These are phyloP conservation scores for Yamadazyma dushanensis DNA, from an alignment of 1,139 yeast species.

Conservation along the genomic window DNA sequence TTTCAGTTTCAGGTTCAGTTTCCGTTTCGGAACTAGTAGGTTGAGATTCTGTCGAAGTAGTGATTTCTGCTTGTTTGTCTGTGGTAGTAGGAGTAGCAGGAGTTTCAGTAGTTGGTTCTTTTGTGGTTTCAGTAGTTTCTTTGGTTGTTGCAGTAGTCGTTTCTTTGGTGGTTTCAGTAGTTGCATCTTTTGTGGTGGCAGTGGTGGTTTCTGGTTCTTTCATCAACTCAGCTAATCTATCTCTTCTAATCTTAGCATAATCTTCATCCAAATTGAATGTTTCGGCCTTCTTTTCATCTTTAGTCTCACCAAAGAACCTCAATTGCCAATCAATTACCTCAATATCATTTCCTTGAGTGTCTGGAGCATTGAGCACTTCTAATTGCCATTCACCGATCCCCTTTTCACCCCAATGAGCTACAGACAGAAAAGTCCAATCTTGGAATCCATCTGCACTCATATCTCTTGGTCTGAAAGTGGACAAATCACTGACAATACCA, in stretches of 20 bases:
- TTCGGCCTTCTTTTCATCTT: constrained; percentile 61
- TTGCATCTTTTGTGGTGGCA: constrained; percentile 3
- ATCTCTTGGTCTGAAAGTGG: constrained; percentile 69
- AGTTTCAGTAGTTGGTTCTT: constrained; percentile 3
- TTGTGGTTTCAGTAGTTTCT: constrained; percentile 11
- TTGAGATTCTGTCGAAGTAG: constrained; percentile 6
- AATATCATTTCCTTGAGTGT: constrained; percentile 34
- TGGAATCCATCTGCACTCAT: constrained; percentile 56
- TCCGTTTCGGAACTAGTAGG: constrained; percentile 5
- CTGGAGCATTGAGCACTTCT: constrained; percentile 45
- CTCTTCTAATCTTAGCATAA: constrained; percentile 42
- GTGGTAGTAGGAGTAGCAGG: too few relatives aligned
- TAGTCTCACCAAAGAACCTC: constrained; percentile 77
- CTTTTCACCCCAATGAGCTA: constrained; percentile 95
- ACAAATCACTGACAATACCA: constrained; percentile 74
- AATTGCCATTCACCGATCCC: constrained; percentile 85
- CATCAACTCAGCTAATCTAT: constrained; percentile 17
- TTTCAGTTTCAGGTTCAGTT: constrained; percentile 21
- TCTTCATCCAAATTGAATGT: constrained; percentile 40
- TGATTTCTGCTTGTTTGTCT: neutral
- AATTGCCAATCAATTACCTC: constrained; percentile 70
- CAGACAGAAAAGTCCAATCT: constrained; percentile 96
- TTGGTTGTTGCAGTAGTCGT: constrained; percentile 6
- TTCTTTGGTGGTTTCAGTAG: constrained; percentile 5
- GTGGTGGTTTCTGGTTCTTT: constrained; percentile 3